phyloP scores from a whole-genome alignment of 129 eudicot species.

The Artemisia tridentata region DNA sequence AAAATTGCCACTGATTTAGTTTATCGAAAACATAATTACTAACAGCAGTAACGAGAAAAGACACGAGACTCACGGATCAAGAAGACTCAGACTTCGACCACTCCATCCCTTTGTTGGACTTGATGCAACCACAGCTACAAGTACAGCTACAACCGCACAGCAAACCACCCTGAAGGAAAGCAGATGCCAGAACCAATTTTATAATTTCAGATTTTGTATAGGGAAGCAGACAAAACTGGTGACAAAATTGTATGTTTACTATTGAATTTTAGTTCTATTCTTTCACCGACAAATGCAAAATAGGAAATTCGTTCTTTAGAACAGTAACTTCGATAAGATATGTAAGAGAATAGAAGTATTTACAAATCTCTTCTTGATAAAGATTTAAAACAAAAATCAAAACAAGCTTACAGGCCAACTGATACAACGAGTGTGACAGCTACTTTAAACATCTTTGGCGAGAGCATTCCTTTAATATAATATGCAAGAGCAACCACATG shows the following conservation, averaged over 20 bases:
- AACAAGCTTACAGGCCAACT: slow-evolving; percentile 79
- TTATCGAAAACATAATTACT: too few relatives aligned
- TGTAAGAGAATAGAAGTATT: background rate
- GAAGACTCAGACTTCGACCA: slow-evolving; percentile 96
- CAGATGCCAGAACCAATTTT: slow-evolving; percentile 1
- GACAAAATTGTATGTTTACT: too few relatives aligned
- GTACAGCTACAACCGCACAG: slow-evolving; percentile 68
- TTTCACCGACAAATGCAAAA: too few relatives aligned
- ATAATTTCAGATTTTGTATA: background rate
- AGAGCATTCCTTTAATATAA: slow-evolving; percentile 86
- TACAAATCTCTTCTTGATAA: background rate
- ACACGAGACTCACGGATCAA: slow-evolving; percentile 88
- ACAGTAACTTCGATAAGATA: background rate
- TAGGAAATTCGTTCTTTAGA: background rate
- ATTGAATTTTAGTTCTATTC: too few relatives aligned
- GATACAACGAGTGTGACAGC: slow-evolving; percentile 87
- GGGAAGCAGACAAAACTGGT: too few relatives aligned
- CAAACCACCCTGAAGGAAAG: slow-evolving; percentile 63
- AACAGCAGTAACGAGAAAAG: too few relatives aligned
- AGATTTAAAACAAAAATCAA: background rate
- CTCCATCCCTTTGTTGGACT: slow-evolving; percentile 99
- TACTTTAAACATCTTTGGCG: slow-evolving; percentile 95
- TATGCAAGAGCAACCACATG: slow-evolving; percentile 93
- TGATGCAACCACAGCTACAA: slow-evolving; percentile 90
- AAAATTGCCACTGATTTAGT: too few relatives aligned